phyloP scores from a whole-genome alignment of 768 basidiomycete genomes.

The Pleurotus salmoneostramineus region DNA sequence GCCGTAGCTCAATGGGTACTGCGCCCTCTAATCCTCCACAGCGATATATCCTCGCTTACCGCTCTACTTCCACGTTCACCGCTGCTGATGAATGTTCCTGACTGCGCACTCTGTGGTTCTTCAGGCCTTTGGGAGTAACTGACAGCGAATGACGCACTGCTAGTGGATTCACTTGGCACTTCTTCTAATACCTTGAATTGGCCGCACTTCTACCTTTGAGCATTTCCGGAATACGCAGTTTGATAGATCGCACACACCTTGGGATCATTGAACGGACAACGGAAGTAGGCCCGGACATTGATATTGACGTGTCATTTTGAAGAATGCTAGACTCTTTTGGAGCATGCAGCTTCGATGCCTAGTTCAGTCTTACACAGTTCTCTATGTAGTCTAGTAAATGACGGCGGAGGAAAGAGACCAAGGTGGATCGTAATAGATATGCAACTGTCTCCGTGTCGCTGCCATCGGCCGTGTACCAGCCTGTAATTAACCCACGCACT shows the following conservation, averaged over 20 bases:
- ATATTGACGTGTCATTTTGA: neutral
- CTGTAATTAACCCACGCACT: neutral
- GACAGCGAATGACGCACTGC: neutral
- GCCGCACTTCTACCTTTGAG: neutral
- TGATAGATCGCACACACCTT: too few relatives aligned
- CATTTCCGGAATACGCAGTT: neutral
- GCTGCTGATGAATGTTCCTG: constrained; percentile 2
- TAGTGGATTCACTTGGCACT: neutral
- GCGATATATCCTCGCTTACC: constrained; percentile 3
- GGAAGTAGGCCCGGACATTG: neutral
- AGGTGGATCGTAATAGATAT: neutral
- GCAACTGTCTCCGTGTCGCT: neutral
- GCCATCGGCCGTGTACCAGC: neutral
- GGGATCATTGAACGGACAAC: too few relatives aligned
- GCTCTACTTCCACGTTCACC: constrained; percentile 8
- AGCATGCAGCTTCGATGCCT: too few relatives aligned
- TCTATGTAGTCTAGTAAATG: neutral
- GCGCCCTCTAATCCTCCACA: neutral
- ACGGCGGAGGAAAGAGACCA: neutral
- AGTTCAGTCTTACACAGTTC: neutral
- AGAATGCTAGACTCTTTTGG: neutral
- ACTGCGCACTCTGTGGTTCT: constrained; percentile 3
- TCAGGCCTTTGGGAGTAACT: neutral
- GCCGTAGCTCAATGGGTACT: too few relatives aligned
- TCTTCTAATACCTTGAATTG: neutral